Evolutionary conservation across 1,139 yeast species (phyloP).

Genomic region (Candida glucosophila): DNA sequence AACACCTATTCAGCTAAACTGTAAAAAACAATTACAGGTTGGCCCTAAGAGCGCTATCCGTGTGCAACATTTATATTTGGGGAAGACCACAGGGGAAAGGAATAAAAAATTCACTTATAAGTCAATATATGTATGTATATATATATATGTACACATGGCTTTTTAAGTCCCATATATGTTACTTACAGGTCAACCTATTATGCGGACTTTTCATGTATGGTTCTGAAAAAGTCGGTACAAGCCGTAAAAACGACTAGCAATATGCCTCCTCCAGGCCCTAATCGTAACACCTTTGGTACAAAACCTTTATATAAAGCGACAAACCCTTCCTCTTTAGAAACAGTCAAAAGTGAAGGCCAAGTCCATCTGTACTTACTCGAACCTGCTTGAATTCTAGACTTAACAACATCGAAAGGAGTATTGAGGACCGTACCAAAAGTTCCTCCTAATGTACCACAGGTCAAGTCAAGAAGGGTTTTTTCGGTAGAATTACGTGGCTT

Average conservation of each 20-base stretch:
- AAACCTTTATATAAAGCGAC: constrained; percentile 88
- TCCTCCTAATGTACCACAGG: constrained; percentile 95
- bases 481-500: constrained; percentile 59
- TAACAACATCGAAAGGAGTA: constrained; percentile 97
- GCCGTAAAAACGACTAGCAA: constrained; percentile 90
- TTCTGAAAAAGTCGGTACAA: constrained; percentile 89
- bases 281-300: constrained; percentile 91
- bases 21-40: no score
- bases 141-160: no score
- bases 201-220: no score
- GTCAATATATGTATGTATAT: no score
- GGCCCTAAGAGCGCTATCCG: no score
- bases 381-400: constrained; percentile 92
- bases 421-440: constrained; percentile 88
- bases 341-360: constrained; percentile 65
- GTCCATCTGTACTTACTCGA: constrained; percentile 89
- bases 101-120: no score
- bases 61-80: no score
- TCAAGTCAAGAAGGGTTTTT: constrained; percentile 76
- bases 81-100: no score
- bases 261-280: constrained; percentile 99
- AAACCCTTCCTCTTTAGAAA: constrained; percentile 85
- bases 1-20: no score
- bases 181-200: no score
- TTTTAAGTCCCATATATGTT: no score